Conservation (phyloP, 78 protist genomes). For the Acrasis kona region DNA sequence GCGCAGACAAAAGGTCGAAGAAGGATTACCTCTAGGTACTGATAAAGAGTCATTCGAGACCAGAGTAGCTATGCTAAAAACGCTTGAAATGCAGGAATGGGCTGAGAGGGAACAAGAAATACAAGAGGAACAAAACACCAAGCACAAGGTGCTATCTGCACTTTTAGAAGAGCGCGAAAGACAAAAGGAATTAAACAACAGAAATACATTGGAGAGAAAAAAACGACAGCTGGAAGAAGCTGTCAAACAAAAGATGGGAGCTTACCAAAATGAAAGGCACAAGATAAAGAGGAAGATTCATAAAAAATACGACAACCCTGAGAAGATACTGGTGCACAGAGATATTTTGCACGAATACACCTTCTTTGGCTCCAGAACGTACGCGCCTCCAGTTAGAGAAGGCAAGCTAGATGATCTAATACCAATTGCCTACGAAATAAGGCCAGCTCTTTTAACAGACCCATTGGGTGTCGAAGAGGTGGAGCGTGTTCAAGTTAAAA, state of each 20-base stretch:
- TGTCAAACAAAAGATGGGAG: not conserved
- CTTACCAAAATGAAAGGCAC: not conserved
- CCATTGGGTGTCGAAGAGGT: conserved; percentile 30
- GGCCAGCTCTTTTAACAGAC: conserved; percentile 12
- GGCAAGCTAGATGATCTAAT: no score
- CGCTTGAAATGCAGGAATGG: conserved; percentile 60
- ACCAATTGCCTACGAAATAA: conserved; percentile 9
- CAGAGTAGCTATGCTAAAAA: conserved; percentile 33
- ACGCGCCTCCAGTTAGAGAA: no score
- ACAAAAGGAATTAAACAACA: no score
- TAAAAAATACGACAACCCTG: conserved; percentile 9
- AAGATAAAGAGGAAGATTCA: conserved; percentile 34
- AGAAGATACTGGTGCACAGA: not conserved
- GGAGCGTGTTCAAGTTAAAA: conserved; percentile 3
- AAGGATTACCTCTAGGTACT: conserved; percentile 44
- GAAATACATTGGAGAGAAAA: no score
- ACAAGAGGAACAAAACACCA: no score
- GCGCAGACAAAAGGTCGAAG: conserved; percentile 35
- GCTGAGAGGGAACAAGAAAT: conserved; percentile 54
- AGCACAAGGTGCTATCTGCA: no score
- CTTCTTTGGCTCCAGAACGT: conserved; percentile 21
- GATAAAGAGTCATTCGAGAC: conserved; percentile 16
- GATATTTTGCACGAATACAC: conserved; percentile 43
- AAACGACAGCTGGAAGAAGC: no score
- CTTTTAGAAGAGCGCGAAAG: no score